These are phyloP conservation scores for Oemleria cerasiformis DNA, from an alignment of 306 rosid genomes.

Conservation along the genomic window DNA sequence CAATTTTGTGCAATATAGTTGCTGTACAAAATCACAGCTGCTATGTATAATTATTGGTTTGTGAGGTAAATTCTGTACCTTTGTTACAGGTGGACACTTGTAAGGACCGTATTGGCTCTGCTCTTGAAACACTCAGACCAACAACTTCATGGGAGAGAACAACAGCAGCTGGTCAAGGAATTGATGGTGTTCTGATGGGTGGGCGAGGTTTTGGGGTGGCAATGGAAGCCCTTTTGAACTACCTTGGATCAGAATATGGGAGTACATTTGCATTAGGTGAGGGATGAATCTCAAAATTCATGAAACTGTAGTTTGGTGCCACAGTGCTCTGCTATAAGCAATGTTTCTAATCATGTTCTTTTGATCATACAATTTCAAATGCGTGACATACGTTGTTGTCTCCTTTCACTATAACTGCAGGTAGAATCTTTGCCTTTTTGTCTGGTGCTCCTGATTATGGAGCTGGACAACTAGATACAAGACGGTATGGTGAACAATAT, in stretches of 20 bases:
- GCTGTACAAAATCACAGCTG: background rate
- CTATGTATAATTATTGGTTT: conserved; percentile 5
- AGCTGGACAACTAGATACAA: conserved; percentile 90
- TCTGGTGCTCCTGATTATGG: conserved; percentile 98
- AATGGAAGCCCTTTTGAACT: conserved; percentile 85
- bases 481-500: conserved; percentile 94
- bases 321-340: background rate
- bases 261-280: conserved; percentile 94
- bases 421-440: conserved; percentile 88
- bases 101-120: conserved; percentile 87
- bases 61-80: conserved; percentile 21
- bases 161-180: conserved; percentile 77
- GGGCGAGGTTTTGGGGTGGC: conserved; percentile 95
- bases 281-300: conserved; percentile 25
- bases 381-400: conserved; percentile 29
- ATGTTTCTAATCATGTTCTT: background rate
- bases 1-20: background rate
- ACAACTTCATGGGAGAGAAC: conserved; percentile 98
- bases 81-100: conserved; percentile 78
- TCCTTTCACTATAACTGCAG: conserved; percentile 49
- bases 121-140: conserved; percentile 94
- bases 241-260: conserved; percentile 97
- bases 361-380: conserved; percentile 8
- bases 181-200: conserved; percentile 89
- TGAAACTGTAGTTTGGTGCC: background rate